Evolutionary conservation across 2,329 filamentous ascomycete genomes (phyloP), one percentile per base, ranked within the genome.

Genomic region (Trichophyton benhamiae): DNA sequence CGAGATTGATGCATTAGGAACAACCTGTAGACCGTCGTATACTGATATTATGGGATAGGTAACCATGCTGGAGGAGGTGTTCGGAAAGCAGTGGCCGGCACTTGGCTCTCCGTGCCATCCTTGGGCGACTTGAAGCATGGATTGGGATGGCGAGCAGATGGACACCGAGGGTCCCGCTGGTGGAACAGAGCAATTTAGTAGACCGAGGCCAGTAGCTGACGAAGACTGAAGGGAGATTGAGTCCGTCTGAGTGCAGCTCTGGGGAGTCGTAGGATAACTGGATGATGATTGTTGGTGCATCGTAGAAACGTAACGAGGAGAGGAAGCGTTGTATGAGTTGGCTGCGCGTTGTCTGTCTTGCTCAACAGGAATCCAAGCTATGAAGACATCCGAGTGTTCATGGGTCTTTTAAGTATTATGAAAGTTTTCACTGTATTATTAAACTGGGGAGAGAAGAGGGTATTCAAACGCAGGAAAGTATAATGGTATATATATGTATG

Each of bases 191-290:
- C 67, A 68, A 49, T 67, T 62, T 9, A 69, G 67, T 25, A 75
- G 72, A 1, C 72, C 74, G 27, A 75, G 61, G 8, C 72, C 72
- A 30, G 67, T 57, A 2, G 63, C 22, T 17, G 15, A 38, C n/a
- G 58, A 49, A 27, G 58, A 59, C 17, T 48, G 25, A 25, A 36
- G 17, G 20, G 49, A 57, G 11, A 5, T 57, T 25, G n/a, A 15
- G 11, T 61, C 59, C 17, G 48, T 57, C 11, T 57, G 48, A 53
- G 59, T 13, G 15, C 48, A 62, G 58, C 49, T 61, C 33, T 57
- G 63, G 48, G 58, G 68, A 66, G 59, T 65, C 17, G 69, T 68
- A 2, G 69, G 64, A 62, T 71, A 73, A 13, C 62, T 41, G 17
- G 64, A 62, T 36, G 64, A 62, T 36, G 65, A 59, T 48, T 63